A percentile compares a stretch with the other conserved stretches of the same genome.
Conservation (phyloP, 2,329 filamentous ascomycete genomes). For the Lasiodiplodia hormozganensis region DNA sequence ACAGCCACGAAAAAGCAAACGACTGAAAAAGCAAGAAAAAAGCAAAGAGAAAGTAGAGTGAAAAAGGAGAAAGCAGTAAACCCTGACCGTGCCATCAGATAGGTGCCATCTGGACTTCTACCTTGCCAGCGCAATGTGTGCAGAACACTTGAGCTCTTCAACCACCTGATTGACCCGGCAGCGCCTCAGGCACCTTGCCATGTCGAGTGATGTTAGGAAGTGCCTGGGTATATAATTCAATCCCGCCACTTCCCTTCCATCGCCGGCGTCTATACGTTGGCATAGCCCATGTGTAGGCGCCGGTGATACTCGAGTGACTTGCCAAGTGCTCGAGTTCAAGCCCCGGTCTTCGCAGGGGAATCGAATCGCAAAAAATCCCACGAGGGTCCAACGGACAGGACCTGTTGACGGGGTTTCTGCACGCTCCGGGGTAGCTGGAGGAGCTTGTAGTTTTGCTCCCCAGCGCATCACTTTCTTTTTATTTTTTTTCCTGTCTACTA, state of each 20-base stretch:
- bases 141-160: too few relatives aligned
- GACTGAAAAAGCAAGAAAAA: too few relatives aligned
- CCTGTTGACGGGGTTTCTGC: not conserved
- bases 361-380: not conserved
- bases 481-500: too few relatives aligned
- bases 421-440: not conserved
- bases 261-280: not conserved
- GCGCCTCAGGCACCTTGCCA: too few relatives aligned
- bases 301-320: not conserved
- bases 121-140: too few relatives aligned
- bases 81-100: too few relatives aligned
- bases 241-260: not conserved
- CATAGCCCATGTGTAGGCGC: not conserved
- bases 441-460: not conserved
- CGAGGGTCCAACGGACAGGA: not conserved
- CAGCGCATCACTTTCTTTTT: too few relatives aligned
- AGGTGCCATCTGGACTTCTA: too few relatives aligned
- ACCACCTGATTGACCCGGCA: too few relatives aligned
- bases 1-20: not conserved
- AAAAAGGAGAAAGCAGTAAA: too few relatives aligned
- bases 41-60: too few relatives aligned
- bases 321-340: not conserved
- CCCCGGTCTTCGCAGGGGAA: not conserved
- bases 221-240: not conserved
- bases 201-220: too few relatives aligned